Base-by-base conservation (phyloP, 2,329 filamentous ascomycete genomes). In the Ustulina deusta region DNA sequence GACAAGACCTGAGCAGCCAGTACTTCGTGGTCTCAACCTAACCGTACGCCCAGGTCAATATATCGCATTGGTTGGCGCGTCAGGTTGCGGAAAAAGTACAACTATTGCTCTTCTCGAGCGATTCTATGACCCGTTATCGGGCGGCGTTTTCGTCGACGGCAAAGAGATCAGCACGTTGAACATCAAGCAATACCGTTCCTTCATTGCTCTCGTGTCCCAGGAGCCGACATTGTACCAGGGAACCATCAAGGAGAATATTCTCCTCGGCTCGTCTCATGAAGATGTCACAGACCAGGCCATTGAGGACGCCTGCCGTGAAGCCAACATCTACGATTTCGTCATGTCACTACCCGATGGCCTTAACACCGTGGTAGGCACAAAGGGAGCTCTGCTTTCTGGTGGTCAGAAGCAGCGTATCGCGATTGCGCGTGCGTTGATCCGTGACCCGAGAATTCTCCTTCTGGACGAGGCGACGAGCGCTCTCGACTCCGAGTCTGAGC, bases 221-320 rank as follows among this genome's bases (percentile, higher is more conserved):
- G 96, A 98, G 78, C 95, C 96, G 0, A 97, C 95, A 0, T 83
- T 99, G 0, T 99, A 97, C 81, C 94, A 97, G 79, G 96, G 95
- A 49, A 94, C 91, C 0, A 93, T 99, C 75, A 88, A 87, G 72
- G 94, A 98, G 38, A 98, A 98, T 78, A 93, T 98, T 69, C 81
- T 97, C 5, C 87, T 98, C 1, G 93, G 94, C 11, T 89, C 89
- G 44, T 83, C 91, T 7, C 82, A 85, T 13, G 87, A 91, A 6
- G 84, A 90, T 32, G 86, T 96, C 0, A 80, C 88, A 0, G 93
- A 97, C 66, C 89, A 90, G 64, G 86, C 87, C 1, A 85, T 98
- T 59, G 86, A 92, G 62, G 87, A 90, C 75, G 94, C 93, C 1
- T 97, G 94, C 83, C 91, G 91, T 66, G 93, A 97, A 77, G 92